Base-by-base conservation (phyloP, 441 rosid species). In the Erodium moschatum region DNA sequence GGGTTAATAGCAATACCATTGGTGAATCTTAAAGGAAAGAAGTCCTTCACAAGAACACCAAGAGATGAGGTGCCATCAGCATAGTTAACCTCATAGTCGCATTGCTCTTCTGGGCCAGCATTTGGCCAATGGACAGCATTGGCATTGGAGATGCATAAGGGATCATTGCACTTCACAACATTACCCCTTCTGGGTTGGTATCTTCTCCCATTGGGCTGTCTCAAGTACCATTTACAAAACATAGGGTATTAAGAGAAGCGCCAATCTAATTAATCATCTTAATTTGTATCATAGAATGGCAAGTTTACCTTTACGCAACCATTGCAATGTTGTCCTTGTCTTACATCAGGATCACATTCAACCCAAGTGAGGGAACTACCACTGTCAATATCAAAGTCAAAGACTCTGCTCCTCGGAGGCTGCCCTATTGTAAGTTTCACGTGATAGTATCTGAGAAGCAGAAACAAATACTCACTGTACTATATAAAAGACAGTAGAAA, bases 351-450 rank as follows among this genome's bases (percentile, higher is more conserved):
- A 79, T 88, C 85, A 72, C 93, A 88, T 58, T 88, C 86, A 61
- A 88, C 85, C 90, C 93, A 88, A 69, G 93, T 82, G 54, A 86
- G 84, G 66, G 85, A 89, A 70, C 93, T 86, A 54, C 93, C 93
- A 31, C 87, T 86, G 74, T 88, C 93, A 19, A 88, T 83, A 72
- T 86, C 90, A 66, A 88, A 84, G 65, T 84, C 85, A 70, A 71
- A 88, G 67, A 69, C 42, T 16, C 16, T 52, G 60, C 60, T 52
- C 81, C 85, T 86, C 2, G 89, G 80, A 29, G 87, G 90, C 65
- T 76, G 80, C 35, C 89, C 93, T n/a, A 88, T 82, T 52, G 65
- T 58, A n/a, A 86, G 65, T 33, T 77, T 54, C 72, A 81, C 85
- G 21, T 77, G 77, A 64, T 78, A 88, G 80, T 82, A 81, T 77